These are phyloP conservation scores for Botrytis hyacinthi DNA, from an alignment of 2,329 filamentous ascomycete genomes.

Conservation along the genomic window DNA sequence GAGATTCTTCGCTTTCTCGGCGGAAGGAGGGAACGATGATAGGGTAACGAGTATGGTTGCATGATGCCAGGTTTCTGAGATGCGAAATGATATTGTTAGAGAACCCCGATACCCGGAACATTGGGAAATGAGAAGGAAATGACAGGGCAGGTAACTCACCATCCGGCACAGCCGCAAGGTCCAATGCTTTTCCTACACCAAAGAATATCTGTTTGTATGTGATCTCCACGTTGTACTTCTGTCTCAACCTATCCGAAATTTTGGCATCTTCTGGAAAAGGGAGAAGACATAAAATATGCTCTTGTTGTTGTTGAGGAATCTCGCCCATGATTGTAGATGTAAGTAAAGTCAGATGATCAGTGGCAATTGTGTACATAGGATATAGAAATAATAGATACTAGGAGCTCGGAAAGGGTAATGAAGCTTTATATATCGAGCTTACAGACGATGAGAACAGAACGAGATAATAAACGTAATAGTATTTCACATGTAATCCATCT, in stretches of 20 bases:
- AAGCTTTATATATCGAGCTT: background rate
- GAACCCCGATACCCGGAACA: background rate
- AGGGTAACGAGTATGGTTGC: conserved; percentile 40
- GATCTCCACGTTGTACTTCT: conserved; percentile 47
- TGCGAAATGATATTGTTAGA: conserved; percentile 1
- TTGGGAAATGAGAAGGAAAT: background rate
- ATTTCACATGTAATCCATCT: background rate
- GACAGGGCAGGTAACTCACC: conserved; percentile 19
- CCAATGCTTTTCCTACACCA: conserved; percentile 24
- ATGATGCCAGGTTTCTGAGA: conserved; percentile 32
- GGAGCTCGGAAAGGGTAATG: background rate
- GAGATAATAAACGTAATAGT: background rate
- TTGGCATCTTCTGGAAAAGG: conserved; percentile 44
- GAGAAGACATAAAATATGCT: conserved; percentile 45
- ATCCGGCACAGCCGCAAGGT: conserved; percentile 25
- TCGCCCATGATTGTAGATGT: conserved; percentile 44
- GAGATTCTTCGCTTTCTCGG: conserved; percentile 35
- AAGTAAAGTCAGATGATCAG: background rate
- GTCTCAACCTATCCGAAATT: conserved; percentile 41
- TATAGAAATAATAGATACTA: background rate
- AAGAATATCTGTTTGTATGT: conserved; percentile 41
- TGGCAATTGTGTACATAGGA: background rate
- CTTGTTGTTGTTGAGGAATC: conserved; percentile 40
- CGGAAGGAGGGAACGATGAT: conserved; percentile 32
- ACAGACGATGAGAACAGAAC: background rate